Evolutionary conservation across 2,329 filamentous ascomycete species (phyloP).

Genomic region (Colletotrichum tanaceti): DNA sequence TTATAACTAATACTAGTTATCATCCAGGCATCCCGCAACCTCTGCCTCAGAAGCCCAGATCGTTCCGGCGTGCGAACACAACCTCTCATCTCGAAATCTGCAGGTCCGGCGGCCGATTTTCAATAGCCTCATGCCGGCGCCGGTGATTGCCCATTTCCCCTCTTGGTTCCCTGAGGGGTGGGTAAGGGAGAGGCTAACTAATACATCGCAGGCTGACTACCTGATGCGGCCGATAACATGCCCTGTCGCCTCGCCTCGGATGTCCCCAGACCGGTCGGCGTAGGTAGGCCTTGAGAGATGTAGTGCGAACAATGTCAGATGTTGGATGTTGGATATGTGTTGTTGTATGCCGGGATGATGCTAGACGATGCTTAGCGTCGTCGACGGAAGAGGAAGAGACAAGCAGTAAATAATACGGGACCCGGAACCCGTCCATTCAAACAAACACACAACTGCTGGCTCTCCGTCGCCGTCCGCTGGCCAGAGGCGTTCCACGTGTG

Average conservation of each 20-base stretch:
- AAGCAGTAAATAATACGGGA: no score
- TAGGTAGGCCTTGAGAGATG: background rate
- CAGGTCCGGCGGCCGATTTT: background rate
- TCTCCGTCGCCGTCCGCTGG: background rate
- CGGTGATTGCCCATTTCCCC: background rate
- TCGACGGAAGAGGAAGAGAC: no score
- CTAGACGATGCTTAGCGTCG: background rate
- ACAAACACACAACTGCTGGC: background rate
- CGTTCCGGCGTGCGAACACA: no score
- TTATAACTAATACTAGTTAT: no score
- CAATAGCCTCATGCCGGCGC: constrained; percentile 14
- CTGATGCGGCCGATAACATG: background rate
- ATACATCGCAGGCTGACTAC: background rate
- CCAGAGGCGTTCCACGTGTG: background rate
- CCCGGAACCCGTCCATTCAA: no score
- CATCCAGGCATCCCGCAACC: no score
- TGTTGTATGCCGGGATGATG: no score
- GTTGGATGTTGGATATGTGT: background rate
- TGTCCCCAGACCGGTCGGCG: background rate
- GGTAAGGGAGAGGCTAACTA: no score
- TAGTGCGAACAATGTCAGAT: background rate
- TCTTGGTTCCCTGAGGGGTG: background rate
- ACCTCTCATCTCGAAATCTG: background rate
- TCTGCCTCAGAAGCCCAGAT: background rate
- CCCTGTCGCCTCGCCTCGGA: background rate